Conservation (phyloP, 306 rosid species). For the Albizia julibrissin region DNA sequence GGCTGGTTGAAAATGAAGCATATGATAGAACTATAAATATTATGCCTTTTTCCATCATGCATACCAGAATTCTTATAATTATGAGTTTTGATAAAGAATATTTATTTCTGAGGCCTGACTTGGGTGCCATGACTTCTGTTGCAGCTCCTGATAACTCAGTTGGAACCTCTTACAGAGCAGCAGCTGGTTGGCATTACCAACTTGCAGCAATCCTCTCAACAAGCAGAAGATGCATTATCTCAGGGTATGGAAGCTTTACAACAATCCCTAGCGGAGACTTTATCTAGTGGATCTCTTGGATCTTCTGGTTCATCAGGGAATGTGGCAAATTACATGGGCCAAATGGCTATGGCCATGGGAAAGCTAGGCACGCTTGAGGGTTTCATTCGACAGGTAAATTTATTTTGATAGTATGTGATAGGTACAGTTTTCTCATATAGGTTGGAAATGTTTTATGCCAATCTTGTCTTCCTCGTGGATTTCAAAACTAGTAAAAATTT, state of each 20-base stretch:
- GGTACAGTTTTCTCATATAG: constrained; percentile 7
- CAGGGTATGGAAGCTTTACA: constrained; percentile 99
- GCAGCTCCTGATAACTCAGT: constrained; percentile 85
- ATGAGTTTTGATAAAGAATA: background rate
- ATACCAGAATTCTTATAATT: background rate
- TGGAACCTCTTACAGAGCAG: constrained; percentile 97
- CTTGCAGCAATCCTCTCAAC: constrained; percentile 95
- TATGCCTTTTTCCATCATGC: background rate
- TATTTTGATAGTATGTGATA: constrained; percentile 13
- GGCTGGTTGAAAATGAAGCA: background rate
- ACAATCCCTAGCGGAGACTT: constrained; percentile 87
- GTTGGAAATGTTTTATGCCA: background rate
- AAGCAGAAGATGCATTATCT: constrained; percentile 97
- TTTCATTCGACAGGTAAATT: constrained; percentile 84
- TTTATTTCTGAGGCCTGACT: background rate
- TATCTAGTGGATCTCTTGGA: constrained; percentile 72
- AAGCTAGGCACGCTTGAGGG: constrained; percentile 94
- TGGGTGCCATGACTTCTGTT: constrained; percentile 31
- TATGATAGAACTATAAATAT: background rate
- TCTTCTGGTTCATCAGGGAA: constrained; percentile 87
- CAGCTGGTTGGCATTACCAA: constrained; percentile 78
- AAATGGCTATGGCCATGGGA: constrained; percentile 99
- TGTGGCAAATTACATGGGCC: constrained; percentile 97
- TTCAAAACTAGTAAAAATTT: background rate
- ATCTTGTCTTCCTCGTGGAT: constrained; percentile 5